Percentiles rank a stretch among this genome's conserved stretches.
Evolutionary conservation across 2,329 filamentous ascomycete species (phyloP).

Genomic region (Colletotrichum endophyticum): DNA sequence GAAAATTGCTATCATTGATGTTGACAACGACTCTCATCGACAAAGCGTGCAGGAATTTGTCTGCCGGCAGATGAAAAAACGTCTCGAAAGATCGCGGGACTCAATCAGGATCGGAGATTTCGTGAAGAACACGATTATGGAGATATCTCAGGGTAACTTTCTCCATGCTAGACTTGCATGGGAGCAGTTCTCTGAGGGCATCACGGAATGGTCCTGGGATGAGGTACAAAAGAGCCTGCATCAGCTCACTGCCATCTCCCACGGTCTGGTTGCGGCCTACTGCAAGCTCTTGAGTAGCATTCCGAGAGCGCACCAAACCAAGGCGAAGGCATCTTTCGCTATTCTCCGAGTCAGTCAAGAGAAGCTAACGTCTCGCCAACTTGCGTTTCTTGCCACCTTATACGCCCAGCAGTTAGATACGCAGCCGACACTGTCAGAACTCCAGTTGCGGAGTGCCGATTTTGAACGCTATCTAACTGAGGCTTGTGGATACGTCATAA

Average conservation of each 20-base stretch:
- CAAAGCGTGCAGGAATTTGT: fast-evolving
- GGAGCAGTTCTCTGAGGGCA: neutral
- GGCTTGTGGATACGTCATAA: neutral
- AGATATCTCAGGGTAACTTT: neutral
- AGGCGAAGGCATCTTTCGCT: fast-evolving
- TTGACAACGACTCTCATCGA: neutral
- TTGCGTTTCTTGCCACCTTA: neutral
- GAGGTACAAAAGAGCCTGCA: fast-evolving
- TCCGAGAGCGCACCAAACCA: neutral
- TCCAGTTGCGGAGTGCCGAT: fast-evolving
- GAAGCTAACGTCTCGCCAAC: neutral
- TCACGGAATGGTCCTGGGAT: fast-evolving
- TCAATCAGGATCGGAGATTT: fast-evolving
- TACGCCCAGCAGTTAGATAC: fast-evolving
- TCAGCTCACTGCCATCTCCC: fast-evolving
- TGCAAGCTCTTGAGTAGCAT: neutral
- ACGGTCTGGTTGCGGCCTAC: neutral
- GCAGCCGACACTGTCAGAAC: fast-evolving
- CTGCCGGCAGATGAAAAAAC: fast-evolving
- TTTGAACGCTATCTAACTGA: fast-evolving
- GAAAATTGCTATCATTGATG: fast-evolving
- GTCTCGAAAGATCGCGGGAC: fast-evolving
- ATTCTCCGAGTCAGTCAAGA: neutral
- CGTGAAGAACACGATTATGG: fast-evolving
- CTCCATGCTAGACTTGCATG: neutral